Evolutionary conservation across 768 basidiomycete genomes (phyloP).

Genomic region (Russula foetens): DNA sequence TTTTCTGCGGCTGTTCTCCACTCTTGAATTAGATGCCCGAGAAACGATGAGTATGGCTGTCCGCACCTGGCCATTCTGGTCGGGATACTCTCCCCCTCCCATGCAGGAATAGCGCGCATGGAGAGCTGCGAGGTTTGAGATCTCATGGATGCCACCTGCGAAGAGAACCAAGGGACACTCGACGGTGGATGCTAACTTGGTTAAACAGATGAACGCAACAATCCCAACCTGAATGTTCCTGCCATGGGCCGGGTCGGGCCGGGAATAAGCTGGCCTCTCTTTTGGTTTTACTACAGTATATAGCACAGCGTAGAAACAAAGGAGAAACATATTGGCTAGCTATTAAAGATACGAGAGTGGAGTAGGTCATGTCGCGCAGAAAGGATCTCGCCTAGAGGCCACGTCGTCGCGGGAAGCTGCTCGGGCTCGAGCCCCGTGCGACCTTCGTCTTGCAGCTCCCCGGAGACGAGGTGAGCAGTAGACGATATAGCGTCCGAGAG

Average conservation of each 20-base stretch:
- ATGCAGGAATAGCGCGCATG: background rate
- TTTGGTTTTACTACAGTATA: no score
- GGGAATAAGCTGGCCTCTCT: no score
- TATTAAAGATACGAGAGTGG: conserved; percentile 96
- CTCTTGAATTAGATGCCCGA: background rate
- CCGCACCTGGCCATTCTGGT: background rate
- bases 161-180: background rate
- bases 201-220: background rate
- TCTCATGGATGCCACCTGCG: background rate
- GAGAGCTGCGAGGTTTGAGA: background rate
- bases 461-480: conserved; percentile 2
- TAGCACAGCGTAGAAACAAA: no score
- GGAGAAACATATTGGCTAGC: conserved; percentile 36
- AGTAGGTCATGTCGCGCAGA: conserved; percentile 86
- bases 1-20: conserved; percentile 8
- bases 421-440: conserved; percentile 26
- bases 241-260: no score
- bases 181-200: conserved; percentile 9
- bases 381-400: conserved; percentile 94
- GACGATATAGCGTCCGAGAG: conserved; percentile 45
- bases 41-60: background rate
- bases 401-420: conserved; percentile 67
- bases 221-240: no score
- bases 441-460: conserved; percentile 21
- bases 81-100: background rate